A percentile compares a stretch with the other conserved stretches of the same genome.
Evolutionary conservation across 257 asterid genomes (phyloP).

Genomic region (Solanum lycopersicoides): DNA sequence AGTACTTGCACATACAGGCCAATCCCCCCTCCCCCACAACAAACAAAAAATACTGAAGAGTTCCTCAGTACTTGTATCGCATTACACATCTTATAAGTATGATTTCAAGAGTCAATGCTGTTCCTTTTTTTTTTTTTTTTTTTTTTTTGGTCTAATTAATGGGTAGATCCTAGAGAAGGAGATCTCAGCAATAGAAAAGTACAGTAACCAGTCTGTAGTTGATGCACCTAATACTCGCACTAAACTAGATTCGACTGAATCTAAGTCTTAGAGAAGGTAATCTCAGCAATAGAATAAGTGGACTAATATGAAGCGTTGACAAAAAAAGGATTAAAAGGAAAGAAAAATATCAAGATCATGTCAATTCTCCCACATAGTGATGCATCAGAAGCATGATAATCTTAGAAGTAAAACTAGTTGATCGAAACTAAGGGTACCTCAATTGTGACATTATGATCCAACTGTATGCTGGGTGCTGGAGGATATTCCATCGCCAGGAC

Average conservation of each 20-base stretch:
- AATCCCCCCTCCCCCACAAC: not conserved
- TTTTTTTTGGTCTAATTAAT: not conserved
- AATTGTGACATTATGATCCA: constrained; percentile 69
- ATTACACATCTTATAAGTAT: not conserved
- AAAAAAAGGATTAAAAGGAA: not conserved
- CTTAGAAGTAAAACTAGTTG: not conserved
- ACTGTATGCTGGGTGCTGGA: constrained; percentile 43
- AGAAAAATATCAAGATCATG: not conserved
- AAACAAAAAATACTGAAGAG: not conserved
- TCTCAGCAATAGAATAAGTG: not conserved
- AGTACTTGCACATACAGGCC: not conserved
- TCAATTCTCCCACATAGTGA: too few relatives aligned
- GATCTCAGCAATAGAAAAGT: not conserved
- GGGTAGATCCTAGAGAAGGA: not conserved
- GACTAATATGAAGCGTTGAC: not conserved
- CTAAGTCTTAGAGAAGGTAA: not conserved
- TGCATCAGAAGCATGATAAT: not conserved
- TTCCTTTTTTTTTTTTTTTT: not conserved
- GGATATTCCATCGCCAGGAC: constrained; percentile 49
- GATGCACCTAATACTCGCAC: not conserved
- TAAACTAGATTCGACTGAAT: not conserved
- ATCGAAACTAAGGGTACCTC: constrained; percentile 29
- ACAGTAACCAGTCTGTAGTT: not conserved
- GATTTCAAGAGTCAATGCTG: not conserved
- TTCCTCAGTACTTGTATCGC: not conserved